Evolutionary conservation across 2,329 filamentous ascomycete genomes (phyloP), one percentile per base, ranked within the genome.

Genomic region (Cadophora sp.): DNA sequence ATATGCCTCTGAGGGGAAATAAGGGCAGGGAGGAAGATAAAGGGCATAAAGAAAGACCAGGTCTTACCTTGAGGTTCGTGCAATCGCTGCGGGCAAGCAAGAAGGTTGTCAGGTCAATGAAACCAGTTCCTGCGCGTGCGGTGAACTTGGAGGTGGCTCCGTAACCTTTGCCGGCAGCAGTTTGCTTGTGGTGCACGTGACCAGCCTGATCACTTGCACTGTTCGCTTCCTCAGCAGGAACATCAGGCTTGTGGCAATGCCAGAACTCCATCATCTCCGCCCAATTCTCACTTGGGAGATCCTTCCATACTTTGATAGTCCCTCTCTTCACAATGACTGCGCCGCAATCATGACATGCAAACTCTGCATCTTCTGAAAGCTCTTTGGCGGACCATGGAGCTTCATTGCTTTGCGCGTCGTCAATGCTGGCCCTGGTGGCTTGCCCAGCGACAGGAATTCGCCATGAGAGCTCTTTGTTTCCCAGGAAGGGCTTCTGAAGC

Each of bases 191-290:
- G 36, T 73, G 59, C 30, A 71, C 63, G 20, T 74, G 63, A 48
- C 66, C 68, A 61, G 66, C 65, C 62, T 74, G 69, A 11, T 61
- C 71, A 41, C 75, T 71, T 48, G 77, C 69, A 7, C 74, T 74
- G 59, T 82, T 77, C n/a, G 76, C 73, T 13, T 83, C 79, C 68
- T 88, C 82, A 53, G 56, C 53, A 39, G 62, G 63, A 64, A 88
- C 83, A 68, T 89, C 84, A 47, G 96, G 96, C 79, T 98, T 98
- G 79, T 99, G 96, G 76, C 96, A 99, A 79, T 99, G 96, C 96
- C 96, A 99, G 73, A 99, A 97, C 78, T 99, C 96, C 96, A 99
- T 99, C 94, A 99, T 97, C 81, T 99, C 96, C 0, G 96, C 96
- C 96, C 96, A 99, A 75, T 97, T 95, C 74, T 97, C 94, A 76